Base-by-base conservation (phyloP, 2,329 filamentous ascomycete species). In the Tolypocladium album region DNA sequence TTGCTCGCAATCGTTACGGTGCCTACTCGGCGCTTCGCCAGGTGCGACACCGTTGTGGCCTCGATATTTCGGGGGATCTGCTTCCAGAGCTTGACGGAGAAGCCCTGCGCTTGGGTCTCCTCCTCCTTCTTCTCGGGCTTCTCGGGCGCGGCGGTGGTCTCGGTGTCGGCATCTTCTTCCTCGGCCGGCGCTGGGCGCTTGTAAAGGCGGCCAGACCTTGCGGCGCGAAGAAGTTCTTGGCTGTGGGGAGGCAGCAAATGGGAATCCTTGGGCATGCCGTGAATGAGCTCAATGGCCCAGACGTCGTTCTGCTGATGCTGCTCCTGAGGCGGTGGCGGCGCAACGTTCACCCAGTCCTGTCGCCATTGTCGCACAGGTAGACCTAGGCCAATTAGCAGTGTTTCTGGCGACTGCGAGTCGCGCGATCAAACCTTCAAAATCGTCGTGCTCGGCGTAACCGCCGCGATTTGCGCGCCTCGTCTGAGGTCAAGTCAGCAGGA, bases 301-400 rank as follows among this genome's bases (percentile, higher is more conserved):
- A 84, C 79, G 70, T 88, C 84, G 67, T 86, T 84, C 65, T 81
- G 81, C 63, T 85, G 79, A 39, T 76, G 79, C 36, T 81, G 84
- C 66, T 92, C 88, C 63, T 84, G 78, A 43, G 84, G 80, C 12
- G 82, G 77, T 15, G 84, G 84, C 58, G 90, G 87, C 65, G 85
- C 85, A 69, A 93, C 77, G 50, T 77, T 87, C 60, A 90, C 82
- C 74, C 78, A 79, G 61, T 88, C 85, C 64, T 89, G 86, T 60
- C 89, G 86, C 88, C 92, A 97, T 82, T 96, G 91, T 69, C 92
- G 88, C 61, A 97, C 88, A 20, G 93, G 93, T 13, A 97, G 82
- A 61, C 92, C 90, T 80, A 83, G 78, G 40, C 31, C 20, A n/a
- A 52, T 72, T 59, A 72, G 65, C 59, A 64, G 50, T 38, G 57